Base-by-base conservation (phyloP, 345 rosid genomes). In the Lagerstroemia speciosa region DNA sequence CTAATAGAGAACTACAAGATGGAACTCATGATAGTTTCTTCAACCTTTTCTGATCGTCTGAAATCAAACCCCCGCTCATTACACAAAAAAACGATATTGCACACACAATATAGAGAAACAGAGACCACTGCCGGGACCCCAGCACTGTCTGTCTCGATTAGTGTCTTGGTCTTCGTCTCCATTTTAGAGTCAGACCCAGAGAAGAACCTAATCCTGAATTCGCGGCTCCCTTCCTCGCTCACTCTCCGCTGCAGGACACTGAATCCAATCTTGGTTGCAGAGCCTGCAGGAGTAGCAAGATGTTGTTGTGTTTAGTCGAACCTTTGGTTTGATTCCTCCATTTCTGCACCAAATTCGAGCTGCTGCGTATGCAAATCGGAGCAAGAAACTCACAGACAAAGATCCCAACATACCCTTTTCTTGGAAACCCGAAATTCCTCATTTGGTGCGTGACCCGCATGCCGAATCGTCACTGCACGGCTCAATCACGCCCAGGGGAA, bases 391-490 rank as follows among this genome's bases (percentile, higher is more conserved):
- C 62, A 37, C 61, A 29, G 43, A 26, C 67, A 22, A 50, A 55
- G 67, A 61, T 70, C 67, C 40, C 60, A 14, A 50, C 24, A n/a
- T 20, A 45, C 60, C 67, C 71, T 31, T 30, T 1, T 69, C 37
- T 55, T 16, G 1, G 27, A 37, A 7, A 16, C 45, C 33, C 65
- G 41, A 30, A 43, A 20, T 34, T 36, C 33, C 30, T 32, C 36
- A 53, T 75, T 65, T 73, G 72, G 67, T 71, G 50, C 65, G 32
- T 8, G 33, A 62, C 66, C 76, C 80, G 68, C 74, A 81, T 78
- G 90, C 86, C 77, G 74, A 76, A 70, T 77, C 17, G 55, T 66
- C 73, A 45, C 50, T 37, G 8, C 29, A 40, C 45, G 36, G 48
- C 69, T 66, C 37, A 48, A 20, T 43, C 22, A 66, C 46, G 7